A percentile compares a stretch with the other conserved stretches of the same genome.
Conservation (phyloP, 2,329 filamentous ascomycete genomes). For the Neonectria magnoliae region DNA sequence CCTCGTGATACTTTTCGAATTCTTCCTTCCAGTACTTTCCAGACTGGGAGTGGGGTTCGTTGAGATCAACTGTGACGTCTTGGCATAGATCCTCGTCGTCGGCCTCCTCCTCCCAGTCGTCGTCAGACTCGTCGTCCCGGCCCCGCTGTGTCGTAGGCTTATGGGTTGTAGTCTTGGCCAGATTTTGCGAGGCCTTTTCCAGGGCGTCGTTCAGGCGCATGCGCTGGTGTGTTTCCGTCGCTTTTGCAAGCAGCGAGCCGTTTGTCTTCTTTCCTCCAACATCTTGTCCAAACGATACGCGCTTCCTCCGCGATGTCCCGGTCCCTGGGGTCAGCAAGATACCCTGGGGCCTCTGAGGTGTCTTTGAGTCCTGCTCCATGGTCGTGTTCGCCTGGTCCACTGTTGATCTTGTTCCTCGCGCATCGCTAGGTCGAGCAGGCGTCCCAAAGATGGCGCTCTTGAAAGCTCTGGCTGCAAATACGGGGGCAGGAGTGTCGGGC, state of each 20-base stretch:
- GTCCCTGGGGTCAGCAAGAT: conserved; percentile 74
- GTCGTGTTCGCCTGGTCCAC: conserved; percentile 37
- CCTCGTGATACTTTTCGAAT: conserved; percentile 77
- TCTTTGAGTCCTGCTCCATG: conserved; percentile 48
- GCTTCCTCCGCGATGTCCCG: conserved; percentile 68
- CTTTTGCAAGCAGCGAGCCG: conserved; percentile 48
- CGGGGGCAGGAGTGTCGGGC: conserved; percentile 72
- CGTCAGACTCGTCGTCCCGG: conserved; percentile 47
- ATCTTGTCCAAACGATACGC: conserved; percentile 71
- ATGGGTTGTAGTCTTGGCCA: conserved; percentile 18
- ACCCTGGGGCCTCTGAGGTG: conserved; percentile 63
- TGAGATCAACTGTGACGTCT: conserved; percentile 76
- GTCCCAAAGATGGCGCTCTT: conserved; percentile 73
- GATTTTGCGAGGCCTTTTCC: conserved; percentile 47
- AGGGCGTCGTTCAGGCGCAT: conserved; percentile 58
- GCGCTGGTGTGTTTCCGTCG: conserved; percentile 44
- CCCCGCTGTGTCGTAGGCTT: conserved; percentile 21
- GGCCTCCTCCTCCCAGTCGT: conserved; percentile 65
- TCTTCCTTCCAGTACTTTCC: conserved; percentile 84
- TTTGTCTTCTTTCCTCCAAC: conserved; percentile 56
- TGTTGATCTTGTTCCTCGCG: conserved; percentile 38
- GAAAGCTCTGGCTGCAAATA: conserved; percentile 73
- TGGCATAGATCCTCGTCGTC: conserved; percentile 56
- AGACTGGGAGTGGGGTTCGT: conserved; percentile 78
- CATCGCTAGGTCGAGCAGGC: conserved; percentile 54